These are phyloP conservation scores for Tetraselmis chui DNA, from an alignment of 139 green algal species.

Conservation along the genomic window DNA sequence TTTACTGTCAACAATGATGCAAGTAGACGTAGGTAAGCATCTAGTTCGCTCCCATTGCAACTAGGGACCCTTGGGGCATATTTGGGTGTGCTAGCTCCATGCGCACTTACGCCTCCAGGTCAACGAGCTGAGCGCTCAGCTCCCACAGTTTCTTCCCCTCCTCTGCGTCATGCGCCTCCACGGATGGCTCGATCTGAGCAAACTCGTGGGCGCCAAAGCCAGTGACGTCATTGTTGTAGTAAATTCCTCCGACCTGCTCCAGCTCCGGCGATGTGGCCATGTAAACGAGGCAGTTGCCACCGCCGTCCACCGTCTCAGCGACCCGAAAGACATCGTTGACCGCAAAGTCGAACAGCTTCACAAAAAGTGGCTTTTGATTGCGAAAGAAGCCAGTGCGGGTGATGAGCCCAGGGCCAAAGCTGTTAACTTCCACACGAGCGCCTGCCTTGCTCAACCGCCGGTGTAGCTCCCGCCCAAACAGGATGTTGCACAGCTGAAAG, in stretches of 20 bases:
- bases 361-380: constrained; percentile 73
- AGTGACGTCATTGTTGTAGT: neutral
- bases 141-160: constrained; percentile 58
- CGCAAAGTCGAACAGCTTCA: constrained; percentile 70
- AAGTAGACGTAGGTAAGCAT: no score
- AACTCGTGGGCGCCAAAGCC: neutral
- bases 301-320: neutral
- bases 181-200: neutral
- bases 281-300: neutral
- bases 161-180: constrained; percentile 8
- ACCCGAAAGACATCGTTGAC: neutral
- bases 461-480: constrained; percentile 87
- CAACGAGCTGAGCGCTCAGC: constrained; percentile 63
- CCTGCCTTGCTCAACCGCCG: constrained; percentile 49
- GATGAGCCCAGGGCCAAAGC: constrained; percentile 77
- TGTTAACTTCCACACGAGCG: neutral
- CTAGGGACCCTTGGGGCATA: no score
- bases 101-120: constrained; percentile 40
- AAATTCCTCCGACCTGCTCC: neutral
- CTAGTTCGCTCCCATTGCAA: no score
- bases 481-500: constrained; percentile 69
- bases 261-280: neutral
- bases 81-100: no score
- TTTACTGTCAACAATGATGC: no score
- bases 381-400: constrained; percentile 89